Evolutionary conservation across 345 rosid species (phyloP).

Genomic region (Cardamine chenopodiifolia): DNA sequence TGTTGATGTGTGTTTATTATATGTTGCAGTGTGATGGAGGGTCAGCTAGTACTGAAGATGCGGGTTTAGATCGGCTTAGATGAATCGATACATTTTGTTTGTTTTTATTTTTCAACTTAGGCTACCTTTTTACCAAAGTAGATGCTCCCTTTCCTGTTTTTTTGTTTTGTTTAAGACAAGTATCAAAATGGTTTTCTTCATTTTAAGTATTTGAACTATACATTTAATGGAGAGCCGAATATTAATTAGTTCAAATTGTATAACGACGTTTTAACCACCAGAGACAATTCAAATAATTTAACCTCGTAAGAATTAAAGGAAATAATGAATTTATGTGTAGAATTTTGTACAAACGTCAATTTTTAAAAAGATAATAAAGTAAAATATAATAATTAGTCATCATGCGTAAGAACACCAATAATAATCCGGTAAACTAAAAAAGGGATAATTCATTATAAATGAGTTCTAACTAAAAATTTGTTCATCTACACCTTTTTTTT

Average conservation of each 20-base stretch:
- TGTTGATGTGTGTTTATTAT: constrained; percentile 15
- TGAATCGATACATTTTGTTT: constrained; percentile 19
- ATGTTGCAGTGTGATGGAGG: constrained; percentile 49
- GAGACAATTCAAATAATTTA: not conserved
- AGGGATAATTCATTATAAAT: too few relatives aligned
- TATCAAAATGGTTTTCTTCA: constrained; percentile 6
- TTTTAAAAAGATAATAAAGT: not conserved
- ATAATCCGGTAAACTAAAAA: too few relatives aligned
- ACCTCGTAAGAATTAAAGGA: not conserved
- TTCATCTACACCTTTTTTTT: too few relatives aligned
- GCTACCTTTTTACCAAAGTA: constrained; percentile 24
- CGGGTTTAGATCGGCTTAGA: constrained; percentile 41
- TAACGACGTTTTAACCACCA: not conserved
- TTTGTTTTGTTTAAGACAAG: constrained; percentile 9
- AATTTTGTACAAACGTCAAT: not conserved
- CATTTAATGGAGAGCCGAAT: not conserved
- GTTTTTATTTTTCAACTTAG: constrained; percentile 1
- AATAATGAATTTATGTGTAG: not conserved
- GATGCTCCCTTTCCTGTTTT: constrained; percentile 12
- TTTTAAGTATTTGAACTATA: constrained; percentile 8
- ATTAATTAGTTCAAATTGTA: not conserved
- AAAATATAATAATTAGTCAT: not conserved
- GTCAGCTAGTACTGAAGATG: constrained; percentile 48
- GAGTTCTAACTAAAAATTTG: too few relatives aligned
- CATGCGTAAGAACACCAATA: too few relatives aligned